Evolutionary conservation across 176 grass and related monocot species (phyloP).

Genomic region (Oryza glumipatula): DNA sequence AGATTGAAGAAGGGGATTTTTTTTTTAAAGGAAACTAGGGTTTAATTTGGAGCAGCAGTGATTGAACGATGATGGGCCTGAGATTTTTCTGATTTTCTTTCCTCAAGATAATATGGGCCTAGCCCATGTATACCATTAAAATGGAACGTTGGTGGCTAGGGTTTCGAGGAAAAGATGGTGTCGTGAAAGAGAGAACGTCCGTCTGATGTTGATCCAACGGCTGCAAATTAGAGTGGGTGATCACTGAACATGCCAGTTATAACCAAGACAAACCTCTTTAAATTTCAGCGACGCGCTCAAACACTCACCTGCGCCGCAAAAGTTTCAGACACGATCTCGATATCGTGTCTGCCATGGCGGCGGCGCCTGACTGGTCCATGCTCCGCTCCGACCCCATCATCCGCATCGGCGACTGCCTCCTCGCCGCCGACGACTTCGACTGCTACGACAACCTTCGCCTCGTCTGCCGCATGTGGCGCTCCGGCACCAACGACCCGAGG

Average conservation of each 20-base stretch:
- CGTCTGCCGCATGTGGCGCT: neutral
- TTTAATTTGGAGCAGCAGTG: neutral
- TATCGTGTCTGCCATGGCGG: no score
- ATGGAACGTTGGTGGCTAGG: neutral
- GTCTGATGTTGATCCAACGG: neutral
- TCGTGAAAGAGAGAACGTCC: neutral
- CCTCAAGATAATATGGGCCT: neutral
- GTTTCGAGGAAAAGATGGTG: neutral
- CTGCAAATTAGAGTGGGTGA: neutral
- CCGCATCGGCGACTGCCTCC: neutral
- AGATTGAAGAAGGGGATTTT: no score
- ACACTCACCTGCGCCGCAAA: neutral
- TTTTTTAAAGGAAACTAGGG: no score
- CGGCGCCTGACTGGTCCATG: neutral
- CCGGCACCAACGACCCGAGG: neutral
- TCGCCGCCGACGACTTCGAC: neutral
- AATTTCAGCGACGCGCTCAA: neutral
- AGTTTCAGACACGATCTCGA: no score
- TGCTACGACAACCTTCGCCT: conserved; percentile 6
- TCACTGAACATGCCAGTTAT: neutral
- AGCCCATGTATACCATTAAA: neutral
- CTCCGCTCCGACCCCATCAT: neutral
- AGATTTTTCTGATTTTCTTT: neutral
- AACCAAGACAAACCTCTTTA: neutral
- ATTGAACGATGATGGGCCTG: neutral